These are phyloP conservation scores for Flaveria robusta DNA, from an alignment of 129 eudicot species.

Conservation along the genomic window DNA sequence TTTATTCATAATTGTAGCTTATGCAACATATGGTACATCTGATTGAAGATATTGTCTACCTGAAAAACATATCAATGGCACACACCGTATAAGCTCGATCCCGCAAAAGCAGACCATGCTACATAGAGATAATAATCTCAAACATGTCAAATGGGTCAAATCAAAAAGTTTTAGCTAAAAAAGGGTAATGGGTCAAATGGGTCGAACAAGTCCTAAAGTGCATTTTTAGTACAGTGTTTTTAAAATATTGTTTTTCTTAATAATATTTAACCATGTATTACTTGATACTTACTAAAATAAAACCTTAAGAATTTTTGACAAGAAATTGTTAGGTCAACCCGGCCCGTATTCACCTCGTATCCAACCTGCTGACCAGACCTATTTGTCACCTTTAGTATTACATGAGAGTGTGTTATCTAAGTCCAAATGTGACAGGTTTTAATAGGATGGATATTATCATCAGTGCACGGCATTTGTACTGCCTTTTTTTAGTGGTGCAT, in stretches of 20 bases:
- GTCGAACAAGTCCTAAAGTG: neutral
- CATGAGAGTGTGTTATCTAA: neutral
- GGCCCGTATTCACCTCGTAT: neutral
- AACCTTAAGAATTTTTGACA: no score
- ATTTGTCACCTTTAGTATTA: neutral
- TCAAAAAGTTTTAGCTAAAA: neutral
- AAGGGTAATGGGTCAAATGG: neutral
- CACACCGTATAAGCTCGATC: neutral
- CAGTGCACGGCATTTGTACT: neutral
- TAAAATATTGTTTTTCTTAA: neutral
- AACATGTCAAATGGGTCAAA: neutral
- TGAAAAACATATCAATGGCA: neutral
- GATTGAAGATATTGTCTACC: neutral
- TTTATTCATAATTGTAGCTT: neutral
- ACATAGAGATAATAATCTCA: slow-evolving; percentile 4
- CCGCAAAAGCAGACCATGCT: slow-evolving; percentile 6
- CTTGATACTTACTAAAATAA: neutral
- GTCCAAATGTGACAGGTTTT: neutral
- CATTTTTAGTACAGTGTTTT: neutral
- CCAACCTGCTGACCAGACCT: neutral
- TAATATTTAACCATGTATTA: neutral
- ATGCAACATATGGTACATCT: neutral
- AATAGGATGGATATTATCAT: neutral
- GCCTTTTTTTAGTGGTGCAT: no score
- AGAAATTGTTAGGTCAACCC: no score